These are phyloP conservation scores for Polygonum aviculare DNA, from an alignment of 148 eudicot genomes.

Conservation along the genomic window DNA sequence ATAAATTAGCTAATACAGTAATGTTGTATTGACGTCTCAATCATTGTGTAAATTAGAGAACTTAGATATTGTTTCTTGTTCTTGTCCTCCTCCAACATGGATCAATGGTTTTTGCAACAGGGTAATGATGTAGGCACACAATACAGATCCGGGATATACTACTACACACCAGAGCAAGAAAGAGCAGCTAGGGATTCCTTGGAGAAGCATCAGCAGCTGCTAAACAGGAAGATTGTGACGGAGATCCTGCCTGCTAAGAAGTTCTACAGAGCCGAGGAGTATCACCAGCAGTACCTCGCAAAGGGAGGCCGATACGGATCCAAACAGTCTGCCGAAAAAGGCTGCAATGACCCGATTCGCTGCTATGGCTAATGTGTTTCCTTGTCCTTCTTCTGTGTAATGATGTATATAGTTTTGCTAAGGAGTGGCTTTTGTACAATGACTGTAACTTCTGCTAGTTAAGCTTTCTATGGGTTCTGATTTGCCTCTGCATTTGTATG, in stretches of 20 bases:
- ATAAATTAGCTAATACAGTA: background rate
- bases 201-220: background rate
- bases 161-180: background rate
- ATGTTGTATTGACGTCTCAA: background rate
- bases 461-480: background rate
- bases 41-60: background rate
- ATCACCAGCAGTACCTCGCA: conserved; percentile 5
- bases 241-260: conserved; percentile 8
- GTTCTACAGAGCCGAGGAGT: conserved; percentile 9
- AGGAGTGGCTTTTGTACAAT: background rate
- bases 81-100: background rate
- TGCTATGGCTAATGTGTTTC: background rate
- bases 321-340: background rate
- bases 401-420: background rate
- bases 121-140: conserved; percentile 9
- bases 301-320: background rate
- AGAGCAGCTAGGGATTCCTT: background rate
- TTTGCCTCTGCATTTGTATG: background rate
- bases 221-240: conserved; percentile 6
- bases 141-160: conserved; percentile 9
- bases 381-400: background rate
- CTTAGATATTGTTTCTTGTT: background rate
- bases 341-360: conserved; percentile 9
- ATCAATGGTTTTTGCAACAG: background rate
- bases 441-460: background rate